These are phyloP conservation scores for Trametes pubescens DNA, from an alignment of 1,284 basidiomycete species.

Conservation along the genomic window DNA sequence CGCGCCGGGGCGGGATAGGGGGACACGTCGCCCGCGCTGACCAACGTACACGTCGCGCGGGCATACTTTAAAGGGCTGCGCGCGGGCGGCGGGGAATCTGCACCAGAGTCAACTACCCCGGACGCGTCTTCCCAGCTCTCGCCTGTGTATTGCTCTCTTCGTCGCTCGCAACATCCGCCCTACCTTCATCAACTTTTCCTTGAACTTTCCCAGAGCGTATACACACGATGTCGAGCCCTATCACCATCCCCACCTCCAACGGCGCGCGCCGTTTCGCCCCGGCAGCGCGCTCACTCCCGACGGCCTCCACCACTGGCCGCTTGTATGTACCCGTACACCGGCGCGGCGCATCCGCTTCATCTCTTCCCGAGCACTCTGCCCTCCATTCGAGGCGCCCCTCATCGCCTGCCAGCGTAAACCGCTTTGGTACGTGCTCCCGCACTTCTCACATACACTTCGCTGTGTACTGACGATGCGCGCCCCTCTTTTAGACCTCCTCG, in stretches of 20 bases:
- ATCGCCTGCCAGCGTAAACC: background rate
- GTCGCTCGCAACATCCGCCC: background rate
- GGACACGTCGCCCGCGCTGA: constrained; percentile 12
- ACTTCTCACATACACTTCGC: background rate
- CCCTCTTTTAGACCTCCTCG: constrained; percentile 8
- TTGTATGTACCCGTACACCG: constrained; percentile 42
- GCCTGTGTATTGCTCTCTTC: constrained; percentile 12
- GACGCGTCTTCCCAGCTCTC: constrained; percentile 13
- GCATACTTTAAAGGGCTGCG: constrained; percentile 15
- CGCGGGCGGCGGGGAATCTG: background rate
- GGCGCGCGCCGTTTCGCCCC: background rate
- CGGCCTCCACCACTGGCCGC: constrained; percentile 23
- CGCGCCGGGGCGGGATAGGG: background rate
- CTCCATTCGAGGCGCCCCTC: background rate
- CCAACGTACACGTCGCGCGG: constrained; percentile 2
- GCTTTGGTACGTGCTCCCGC: constrained; percentile 15
- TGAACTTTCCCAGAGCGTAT: background rate
- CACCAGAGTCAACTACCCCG: constrained; percentile 19
- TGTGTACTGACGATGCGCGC: background rate
- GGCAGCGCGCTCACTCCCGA: constrained; percentile 26
- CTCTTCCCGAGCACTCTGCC: constrained; percentile 7
- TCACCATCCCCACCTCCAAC: constrained; percentile 34
- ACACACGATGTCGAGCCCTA: constrained; percentile 40
- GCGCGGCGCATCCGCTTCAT: constrained; percentile 32
- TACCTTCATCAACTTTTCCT: background rate